A percentile compares a stretch with the other conserved stretches of the same genome.
phyloP scores from a whole-genome alignment of 1,284 basidiomycete genomes.

The Pterulicium gracile region DNA sequence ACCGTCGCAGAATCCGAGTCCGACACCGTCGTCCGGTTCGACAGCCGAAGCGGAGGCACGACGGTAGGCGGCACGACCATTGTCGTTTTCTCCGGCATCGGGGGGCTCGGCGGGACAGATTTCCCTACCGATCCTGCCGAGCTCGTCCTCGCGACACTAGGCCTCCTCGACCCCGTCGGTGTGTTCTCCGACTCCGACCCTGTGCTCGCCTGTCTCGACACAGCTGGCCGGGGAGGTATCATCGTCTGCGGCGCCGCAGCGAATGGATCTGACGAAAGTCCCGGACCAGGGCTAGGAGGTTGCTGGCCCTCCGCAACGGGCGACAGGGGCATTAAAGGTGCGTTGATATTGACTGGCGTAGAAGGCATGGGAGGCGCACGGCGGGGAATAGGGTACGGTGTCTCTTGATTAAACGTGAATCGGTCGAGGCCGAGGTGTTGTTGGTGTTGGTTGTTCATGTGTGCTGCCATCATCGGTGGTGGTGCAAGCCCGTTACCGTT shows the following conservation, averaged over 20 bases:
- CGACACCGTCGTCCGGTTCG: not conserved
- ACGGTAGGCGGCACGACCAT: not conserved
- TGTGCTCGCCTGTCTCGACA: no score
- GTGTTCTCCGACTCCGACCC: no score
- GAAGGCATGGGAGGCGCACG: conserved; percentile 16
- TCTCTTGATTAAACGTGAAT: conserved; percentile 56
- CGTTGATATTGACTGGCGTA: no score
- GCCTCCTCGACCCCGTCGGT: conserved; percentile 18
- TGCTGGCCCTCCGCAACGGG: no score
- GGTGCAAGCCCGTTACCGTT: not conserved
- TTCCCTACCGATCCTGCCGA: no score
- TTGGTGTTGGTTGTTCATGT: conserved; percentile 22
- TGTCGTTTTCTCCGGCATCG: conserved; percentile 26
- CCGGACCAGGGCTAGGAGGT: no score
- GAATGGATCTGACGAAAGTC: no score
- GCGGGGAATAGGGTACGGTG: conserved; percentile 42
- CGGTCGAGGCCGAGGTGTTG: conserved; percentile 24
- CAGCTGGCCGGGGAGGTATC: no score
- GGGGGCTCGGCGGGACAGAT: conserved; percentile 32
- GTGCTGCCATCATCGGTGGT: conserved; percentile 14
- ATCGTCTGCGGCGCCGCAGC: no score
- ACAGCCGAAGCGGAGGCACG: not conserved
- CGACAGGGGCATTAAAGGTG: no score
- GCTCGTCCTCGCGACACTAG: no score
- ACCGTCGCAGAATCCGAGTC: no score